Evolutionary conservation across 306 rosid species (phyloP).

Genomic region (Styphnolobium japonicum): DNA sequence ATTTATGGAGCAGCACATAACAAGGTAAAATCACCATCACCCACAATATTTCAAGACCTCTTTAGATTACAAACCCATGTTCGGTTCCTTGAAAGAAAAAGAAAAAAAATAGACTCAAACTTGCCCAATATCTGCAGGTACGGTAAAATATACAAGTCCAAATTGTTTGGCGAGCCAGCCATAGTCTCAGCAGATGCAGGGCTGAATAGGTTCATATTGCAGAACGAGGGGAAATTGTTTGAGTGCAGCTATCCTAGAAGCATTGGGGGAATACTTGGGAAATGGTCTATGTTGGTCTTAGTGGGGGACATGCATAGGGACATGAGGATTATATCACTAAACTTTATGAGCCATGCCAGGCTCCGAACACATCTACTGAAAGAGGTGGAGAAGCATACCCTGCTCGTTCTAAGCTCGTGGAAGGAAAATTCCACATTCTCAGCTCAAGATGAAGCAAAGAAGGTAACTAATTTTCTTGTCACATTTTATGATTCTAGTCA

Average conservation of each 20-base stretch:
- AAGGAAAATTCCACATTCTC: conserved; percentile 54
- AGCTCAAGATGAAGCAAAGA: conserved; percentile 85
- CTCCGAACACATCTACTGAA: conserved; percentile 49
- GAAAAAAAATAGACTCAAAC: neutral
- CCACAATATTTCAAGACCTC: neutral
- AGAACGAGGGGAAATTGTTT: conserved; percentile 83
- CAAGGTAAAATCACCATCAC: conserved; percentile 43
- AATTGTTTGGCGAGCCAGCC: conserved; percentile 63
- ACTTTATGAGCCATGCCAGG: conserved; percentile 63
- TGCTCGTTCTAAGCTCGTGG: conserved; percentile 68
- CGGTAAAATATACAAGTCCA: conserved; percentile 68
- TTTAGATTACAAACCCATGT: neutral
- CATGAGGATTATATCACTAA: conserved; percentile 66
- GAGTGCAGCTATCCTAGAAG: conserved; percentile 86
- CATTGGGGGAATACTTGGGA: conserved; percentile 84
- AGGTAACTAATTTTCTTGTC: conserved; percentile 36
- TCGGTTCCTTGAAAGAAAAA: neutral
- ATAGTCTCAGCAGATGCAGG: conserved; percentile 77
- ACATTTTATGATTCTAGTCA: neutral
- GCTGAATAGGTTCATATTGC: conserved; percentile 69
- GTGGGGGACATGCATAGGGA: conserved; percentile 82
- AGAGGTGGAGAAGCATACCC: conserved; percentile 63
- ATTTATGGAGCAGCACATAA: conserved; percentile 82
- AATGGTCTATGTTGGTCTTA: conserved; percentile 94
- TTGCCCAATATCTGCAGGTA: conserved; percentile 38